These are phyloP conservation scores for Citrullus mucosospermus DNA, from an alignment of 306 rosid species.

Conservation along the genomic window DNA sequence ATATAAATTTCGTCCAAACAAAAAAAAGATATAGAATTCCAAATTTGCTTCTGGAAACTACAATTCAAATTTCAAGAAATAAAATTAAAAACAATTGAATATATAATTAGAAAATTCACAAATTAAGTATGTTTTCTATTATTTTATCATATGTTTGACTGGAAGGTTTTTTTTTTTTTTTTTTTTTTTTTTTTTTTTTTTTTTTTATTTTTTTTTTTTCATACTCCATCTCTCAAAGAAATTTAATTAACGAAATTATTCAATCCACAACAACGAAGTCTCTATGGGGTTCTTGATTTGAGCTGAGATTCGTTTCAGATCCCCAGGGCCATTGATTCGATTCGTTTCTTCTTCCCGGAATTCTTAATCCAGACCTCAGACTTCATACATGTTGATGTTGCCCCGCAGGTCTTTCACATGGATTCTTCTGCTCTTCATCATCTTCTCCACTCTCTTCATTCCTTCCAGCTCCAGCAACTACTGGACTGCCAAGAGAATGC, in stretches of 20 bases:
- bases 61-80: too few species aligned
- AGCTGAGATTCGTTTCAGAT: neutral
- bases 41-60: too few species aligned
- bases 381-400: slow-evolving; percentile 29
- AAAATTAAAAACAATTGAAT: too few species aligned
- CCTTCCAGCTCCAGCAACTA: slow-evolving; percentile 24
- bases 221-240: neutral
- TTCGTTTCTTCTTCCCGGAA: neutral
- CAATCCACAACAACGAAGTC: neutral
- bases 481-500: slow-evolving; percentile 49
- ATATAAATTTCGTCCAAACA: too few species aligned
- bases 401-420: slow-evolving; percentile 27
- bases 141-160: too few species aligned
- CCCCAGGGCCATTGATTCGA: neutral
- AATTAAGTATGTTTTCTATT: too few species aligned
- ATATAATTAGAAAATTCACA: too few species aligned
- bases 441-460: slow-evolving; percentile 20
- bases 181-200: too few species aligned
- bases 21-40: too few species aligned
- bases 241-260: neutral
- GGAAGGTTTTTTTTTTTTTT: neutral
- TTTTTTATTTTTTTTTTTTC: neutral
- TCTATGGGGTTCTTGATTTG: neutral
- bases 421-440: slow-evolving; percentile 33
- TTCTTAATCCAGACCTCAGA: neutral